phyloP scores from a whole-genome alignment of 1,139 yeast genomes.

The Nakaseomyces nivariensis region DNA sequence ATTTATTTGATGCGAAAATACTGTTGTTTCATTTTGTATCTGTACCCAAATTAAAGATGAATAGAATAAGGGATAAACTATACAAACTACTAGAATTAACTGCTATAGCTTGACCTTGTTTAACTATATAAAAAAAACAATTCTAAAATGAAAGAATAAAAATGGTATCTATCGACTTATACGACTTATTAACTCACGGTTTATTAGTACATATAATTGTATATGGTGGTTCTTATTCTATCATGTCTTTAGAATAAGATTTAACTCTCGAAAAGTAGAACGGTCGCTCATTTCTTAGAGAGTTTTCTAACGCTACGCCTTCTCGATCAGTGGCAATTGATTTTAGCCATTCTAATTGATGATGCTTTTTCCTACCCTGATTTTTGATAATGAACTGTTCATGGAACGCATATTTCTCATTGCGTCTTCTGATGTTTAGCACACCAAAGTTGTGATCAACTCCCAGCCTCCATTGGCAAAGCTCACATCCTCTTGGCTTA shows the following conservation, averaged over 20 bases:
- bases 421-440: constrained; percentile 51
- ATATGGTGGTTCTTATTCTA: too few relatives aligned
- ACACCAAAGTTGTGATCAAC: constrained; percentile 40
- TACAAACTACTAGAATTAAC: too few relatives aligned
- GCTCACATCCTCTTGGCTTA: constrained; percentile 24
- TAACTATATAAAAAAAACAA: too few relatives aligned
- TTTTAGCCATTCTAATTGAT: constrained; percentile 57
- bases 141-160: too few relatives aligned
- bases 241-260: constrained; percentile 29
- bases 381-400: constrained; percentile 50
- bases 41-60: too few relatives aligned
- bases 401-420: constrained; percentile 50
- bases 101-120: too few relatives aligned
- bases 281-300: constrained; percentile 61
- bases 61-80: too few relatives aligned
- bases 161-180: too few relatives aligned
- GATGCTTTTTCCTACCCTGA: constrained; percentile 50
- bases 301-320: constrained; percentile 45
- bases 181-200: too few relatives aligned
- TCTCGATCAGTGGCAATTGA: constrained; percentile 50
- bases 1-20: too few relatives aligned
- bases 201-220: too few relatives aligned
- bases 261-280: constrained; percentile 60
- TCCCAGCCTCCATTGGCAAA: constrained; percentile 46
- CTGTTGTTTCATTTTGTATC: too few relatives aligned